phyloP scores from a whole-genome alignment of 2,329 filamentous ascomycete species.

The Colletotrichum sp. region DNA sequence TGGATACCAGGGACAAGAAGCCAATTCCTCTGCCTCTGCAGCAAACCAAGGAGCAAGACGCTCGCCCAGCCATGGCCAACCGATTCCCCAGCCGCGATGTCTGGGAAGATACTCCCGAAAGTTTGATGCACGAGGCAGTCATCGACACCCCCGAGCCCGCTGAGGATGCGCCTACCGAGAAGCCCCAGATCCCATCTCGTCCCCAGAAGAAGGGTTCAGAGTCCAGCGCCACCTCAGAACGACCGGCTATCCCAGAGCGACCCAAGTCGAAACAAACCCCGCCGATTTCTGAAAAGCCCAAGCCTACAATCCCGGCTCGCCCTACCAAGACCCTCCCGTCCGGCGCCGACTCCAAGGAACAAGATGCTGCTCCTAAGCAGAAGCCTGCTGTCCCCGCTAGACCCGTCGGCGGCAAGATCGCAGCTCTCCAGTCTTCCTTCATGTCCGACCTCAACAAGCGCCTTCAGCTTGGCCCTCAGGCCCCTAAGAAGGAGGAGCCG shows the following conservation, averaged over 20 bases:
- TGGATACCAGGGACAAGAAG: conserved; percentile 55
- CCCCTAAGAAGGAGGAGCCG: conserved; percentile 55
- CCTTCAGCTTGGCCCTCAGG: conserved; percentile 83
- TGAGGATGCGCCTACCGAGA: conserved; percentile 49
- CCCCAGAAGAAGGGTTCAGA: conserved; percentile 49
- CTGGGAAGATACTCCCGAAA: conserved; percentile 93
- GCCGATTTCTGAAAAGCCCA: conserved; percentile 56
- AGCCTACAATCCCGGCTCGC: conserved; percentile 65
- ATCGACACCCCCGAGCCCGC: conserved; percentile 57
- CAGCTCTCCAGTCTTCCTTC: conserved; percentile 88
- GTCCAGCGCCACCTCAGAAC: conserved; percentile 33
- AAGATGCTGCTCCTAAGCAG: conserved; percentile 61
- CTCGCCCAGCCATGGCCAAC: conserved; percentile 63
- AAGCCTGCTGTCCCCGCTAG: conserved; percentile 85
- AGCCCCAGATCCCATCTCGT: conserved; percentile 67
- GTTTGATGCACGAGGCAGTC: conserved; percentile 78
- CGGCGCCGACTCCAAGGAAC: conserved; percentile 46
- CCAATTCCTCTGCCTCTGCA: conserved; percentile 23
- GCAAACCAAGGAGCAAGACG: conserved; percentile 38
- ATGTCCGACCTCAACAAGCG: conserved; percentile 92
- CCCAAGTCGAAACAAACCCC: conserved; percentile 57
- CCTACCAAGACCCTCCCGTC: conserved; percentile 56
- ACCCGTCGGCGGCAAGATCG: conserved; percentile 84
- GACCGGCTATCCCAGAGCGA: conserved; percentile 55
- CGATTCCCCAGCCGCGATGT: conserved; percentile 92